Base-by-base conservation (phyloP, 257 asterid species). In the Ophiorrhiza pumila region DNA sequence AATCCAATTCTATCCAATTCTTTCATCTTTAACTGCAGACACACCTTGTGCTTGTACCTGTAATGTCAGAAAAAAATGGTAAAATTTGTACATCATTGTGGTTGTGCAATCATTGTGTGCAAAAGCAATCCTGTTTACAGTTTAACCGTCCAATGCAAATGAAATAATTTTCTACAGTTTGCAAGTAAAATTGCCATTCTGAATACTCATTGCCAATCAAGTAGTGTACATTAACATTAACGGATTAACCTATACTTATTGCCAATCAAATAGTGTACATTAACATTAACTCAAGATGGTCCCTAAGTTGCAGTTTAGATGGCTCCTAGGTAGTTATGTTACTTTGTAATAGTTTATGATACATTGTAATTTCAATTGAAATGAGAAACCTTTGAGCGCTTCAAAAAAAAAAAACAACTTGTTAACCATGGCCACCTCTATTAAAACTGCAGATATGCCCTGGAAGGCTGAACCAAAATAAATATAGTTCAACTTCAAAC, bases 21-120 rank as follows among this genome's bases (percentile, higher is more conserved):
- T n/a, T 25, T 37, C 32, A 7, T 22, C 27, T 32, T 39, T 52
- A 50, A n/a, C 37, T 20, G 31, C 63, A 20, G 63, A 34, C 73
- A 50, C 63, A 34, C n/a, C 37, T 69, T 52, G 35, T n/a, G 74
- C 37, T 55, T 39, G 53, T 10, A 12, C 60, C 65, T 39, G 50
- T 4, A 25, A 53, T 37, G 53, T 39, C 52, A 53, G 62, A 35
- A 39, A 39, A 23, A 55, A 37, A 37, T 37, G 60, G 65, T 52
- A 69, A 23, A 37, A 25, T 7, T 35, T 42, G 27, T 27, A 20
- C 20, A 42, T 39, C 11, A 20, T 5, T 14, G 53, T 39, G 64
- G 35, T n/a, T 29, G 37, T 27, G 53, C 47, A 53, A 69, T 53
- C 25, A 55, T 69, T 27, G 37, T 37, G 37, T 15, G 71, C 57